Base-by-base conservation (phyloP, 768 basidiomycete genomes). In the Podaxis pistillaris region DNA sequence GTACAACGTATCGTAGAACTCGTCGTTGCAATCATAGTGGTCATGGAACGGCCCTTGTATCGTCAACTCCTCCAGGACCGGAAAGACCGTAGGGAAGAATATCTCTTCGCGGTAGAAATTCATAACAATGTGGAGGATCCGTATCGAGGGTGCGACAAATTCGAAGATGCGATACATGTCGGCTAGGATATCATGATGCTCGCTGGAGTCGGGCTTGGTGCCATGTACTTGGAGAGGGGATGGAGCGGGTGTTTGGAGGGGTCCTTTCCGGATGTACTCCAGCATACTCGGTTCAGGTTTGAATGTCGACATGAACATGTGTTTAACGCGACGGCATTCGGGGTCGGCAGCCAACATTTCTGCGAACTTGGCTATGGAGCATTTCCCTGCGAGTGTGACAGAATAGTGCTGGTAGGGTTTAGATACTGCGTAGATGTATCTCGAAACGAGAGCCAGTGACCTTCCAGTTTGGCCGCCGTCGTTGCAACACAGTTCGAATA, bases 391-490 rank as follows among this genome's bases (percentile, higher is more conserved):
- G 12, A 66, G 53, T 11, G 65, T 50, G 26, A 63, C 33, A 24
- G 65, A 56, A 22, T 28, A 52, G 33, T 60, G 38, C 59, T 58
- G 63, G 56, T 58, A 60, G 37, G 63, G 56, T 40, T 62, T 60
- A 28, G 66, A 64, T 7, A 62, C 63, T 51, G 56, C 56, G 19
- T 61, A 37, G 40, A 66, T 37, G 15, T 51, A 46, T 22, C 46
- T 56, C 3, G 66, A 64, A 22, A 62, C 66, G 30, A 58, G 63
- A 30, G 63, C 51, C 30, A 66, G 46, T 54, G 66, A 62, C 13
- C 66, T 54, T n/a, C 63, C 66, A 36, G 63, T 66, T 24, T 51
- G 28, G n/a, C 66, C 66, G 49, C 61, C 63, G 60, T 66, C 66
- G 7, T 17, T 24, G 44, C 58, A 61, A 24, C 63, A 51, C 5